Percentiles rank a stretch among this genome's conserved stretches.
Conservation (phyloP, 177 flowering plant genomes). For the Vitis hybrid region DNA sequence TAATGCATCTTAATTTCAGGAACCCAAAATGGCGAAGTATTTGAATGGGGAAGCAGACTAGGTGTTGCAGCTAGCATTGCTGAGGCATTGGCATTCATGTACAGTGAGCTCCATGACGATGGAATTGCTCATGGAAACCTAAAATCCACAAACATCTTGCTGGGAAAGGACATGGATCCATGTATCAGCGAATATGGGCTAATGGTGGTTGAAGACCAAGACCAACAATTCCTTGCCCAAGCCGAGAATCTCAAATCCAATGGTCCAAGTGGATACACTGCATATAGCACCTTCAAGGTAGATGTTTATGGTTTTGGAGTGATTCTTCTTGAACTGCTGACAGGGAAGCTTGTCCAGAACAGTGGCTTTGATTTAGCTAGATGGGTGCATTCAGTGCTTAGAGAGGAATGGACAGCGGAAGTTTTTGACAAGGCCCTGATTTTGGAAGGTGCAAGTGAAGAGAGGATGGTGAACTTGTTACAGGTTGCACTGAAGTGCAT, state of each 20-base stretch:
- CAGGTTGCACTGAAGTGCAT: constrained; percentile 67
- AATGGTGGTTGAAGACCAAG: constrained; percentile 32
- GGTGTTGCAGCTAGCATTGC: constrained; percentile 45
- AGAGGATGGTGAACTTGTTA: constrained; percentile 61
- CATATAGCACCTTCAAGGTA: constrained; percentile 24
- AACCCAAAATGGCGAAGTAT: constrained; percentile 29
- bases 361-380: constrained; percentile 49
- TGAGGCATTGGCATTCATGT: constrained; percentile 57
- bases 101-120: constrained; percentile 37
- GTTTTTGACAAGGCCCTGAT: constrained; percentile 54
- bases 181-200: constrained; percentile 66
- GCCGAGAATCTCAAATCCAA: constrained; percentile 7
- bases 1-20: constrained; percentile 32
- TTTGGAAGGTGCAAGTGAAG: constrained; percentile 55
- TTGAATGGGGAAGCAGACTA: constrained; percentile 71
- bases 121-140: constrained; percentile 69
- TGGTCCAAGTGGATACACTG: background rate
- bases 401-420: constrained; percentile 72
- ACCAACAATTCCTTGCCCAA: constrained; percentile 14
- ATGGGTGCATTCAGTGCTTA: constrained; percentile 65
- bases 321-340: constrained; percentile 66
- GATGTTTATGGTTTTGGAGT: constrained; percentile 57
- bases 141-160: constrained; percentile 67
- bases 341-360: constrained; percentile 57
- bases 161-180: constrained; percentile 47